A percentile compares a stretch with the other conserved stretches of the same genome.
Conservation (phyloP, 2,329 filamentous ascomycete species). For the Ascochyta koolunga region DNA sequence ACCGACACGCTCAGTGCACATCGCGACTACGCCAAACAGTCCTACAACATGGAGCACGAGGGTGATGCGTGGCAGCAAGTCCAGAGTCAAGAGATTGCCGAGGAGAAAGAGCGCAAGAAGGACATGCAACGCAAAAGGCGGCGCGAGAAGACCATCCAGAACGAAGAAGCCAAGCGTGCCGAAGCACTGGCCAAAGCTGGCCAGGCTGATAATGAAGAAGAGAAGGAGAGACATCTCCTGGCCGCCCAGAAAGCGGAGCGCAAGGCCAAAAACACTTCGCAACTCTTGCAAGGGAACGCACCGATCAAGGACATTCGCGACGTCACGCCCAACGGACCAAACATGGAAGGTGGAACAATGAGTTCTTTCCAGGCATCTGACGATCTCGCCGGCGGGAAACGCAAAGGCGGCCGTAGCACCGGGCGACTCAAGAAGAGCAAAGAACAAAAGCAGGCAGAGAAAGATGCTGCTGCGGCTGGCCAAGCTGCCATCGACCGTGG, state of each 20-base stretch:
- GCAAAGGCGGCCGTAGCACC: constrained; percentile 58
- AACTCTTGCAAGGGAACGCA: constrained; percentile 84
- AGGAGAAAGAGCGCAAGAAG: constrained; percentile 99
- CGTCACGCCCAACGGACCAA: constrained; percentile 75
- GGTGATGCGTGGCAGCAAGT: constrained; percentile 84
- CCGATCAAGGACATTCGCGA: constrained; percentile 72
- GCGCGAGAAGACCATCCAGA: constrained; percentile 90
- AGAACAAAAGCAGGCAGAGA: constrained; percentile 72
- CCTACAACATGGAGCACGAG: constrained; percentile 79
- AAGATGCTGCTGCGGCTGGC: constrained; percentile 81
- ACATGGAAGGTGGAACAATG: constrained; percentile 84
- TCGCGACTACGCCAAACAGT: constrained; percentile 72
- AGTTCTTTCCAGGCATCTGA: constrained; percentile 77
- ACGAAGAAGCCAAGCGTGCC: constrained; percentile 83
- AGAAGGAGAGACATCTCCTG: constrained; percentile 78
- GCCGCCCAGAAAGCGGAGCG: constrained; percentile 91
- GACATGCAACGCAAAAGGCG: constrained; percentile 98
- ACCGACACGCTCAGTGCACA: constrained; percentile 69
- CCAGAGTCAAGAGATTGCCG: constrained; percentile 84
- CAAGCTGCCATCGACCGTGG: constrained; percentile 83
- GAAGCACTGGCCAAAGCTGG: constrained; percentile 78
- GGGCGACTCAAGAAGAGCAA: constrained; percentile 87
- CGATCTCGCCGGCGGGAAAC: constrained; percentile 56
- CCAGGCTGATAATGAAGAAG: constrained; percentile 79
- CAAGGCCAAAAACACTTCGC: constrained; percentile 89